Conservation (phyloP, 2,329 filamentous ascomycete species). For the Alternaria panax region DNA sequence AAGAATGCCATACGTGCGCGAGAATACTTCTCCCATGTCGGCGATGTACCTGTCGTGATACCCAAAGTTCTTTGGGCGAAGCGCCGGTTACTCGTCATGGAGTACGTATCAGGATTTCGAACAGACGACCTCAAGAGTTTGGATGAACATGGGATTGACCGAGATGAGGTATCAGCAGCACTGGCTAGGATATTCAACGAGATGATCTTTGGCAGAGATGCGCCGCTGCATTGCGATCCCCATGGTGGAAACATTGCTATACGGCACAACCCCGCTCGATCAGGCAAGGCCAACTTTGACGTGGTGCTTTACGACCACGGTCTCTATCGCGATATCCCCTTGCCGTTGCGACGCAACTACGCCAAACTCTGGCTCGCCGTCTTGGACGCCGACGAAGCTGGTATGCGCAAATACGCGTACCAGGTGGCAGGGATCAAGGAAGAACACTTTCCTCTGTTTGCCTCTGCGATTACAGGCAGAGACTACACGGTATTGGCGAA, state of each 20-base stretch:
- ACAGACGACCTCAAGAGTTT: slow-evolving; percentile 89
- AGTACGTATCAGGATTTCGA: slow-evolving; percentile 83
- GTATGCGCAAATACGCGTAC: slow-evolving; percentile 87
- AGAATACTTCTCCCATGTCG: slow-evolving; percentile 79
- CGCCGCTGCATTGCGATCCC: slow-evolving; percentile 93
- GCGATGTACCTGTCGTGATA: slow-evolving; percentile 81
- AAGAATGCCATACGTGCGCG: slow-evolving; percentile 81
- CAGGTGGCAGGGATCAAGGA: slow-evolving; percentile 90
- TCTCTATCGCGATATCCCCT: slow-evolving; percentile 90
- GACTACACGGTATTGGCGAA: slow-evolving; percentile 80
- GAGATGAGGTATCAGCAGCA: slow-evolving; percentile 92
- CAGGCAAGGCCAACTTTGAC: slow-evolving; percentile 79
- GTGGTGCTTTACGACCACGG: slow-evolving; percentile 97
- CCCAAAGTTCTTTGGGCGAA: slow-evolving; percentile 90
- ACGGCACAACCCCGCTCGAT: slow-evolving; percentile 71
- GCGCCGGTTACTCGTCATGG: slow-evolving; percentile 92
- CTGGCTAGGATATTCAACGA: slow-evolving; percentile 96
- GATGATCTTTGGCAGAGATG: slow-evolving; percentile 94
- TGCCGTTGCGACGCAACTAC: slow-evolving; percentile 79
- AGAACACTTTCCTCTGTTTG: slow-evolving; percentile 92
- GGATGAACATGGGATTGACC: slow-evolving; percentile 84
- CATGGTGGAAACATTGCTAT: slow-evolving; percentile 97
- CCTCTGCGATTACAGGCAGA: slow-evolving; percentile 92
- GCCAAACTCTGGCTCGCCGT: slow-evolving; percentile 98
- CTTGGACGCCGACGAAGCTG: slow-evolving; percentile 82